These are phyloP conservation scores for Pseudoscleropodium purum DNA, from an alignment of 225 moss, liverwort and hornwort species.

Conservation along the genomic window DNA sequence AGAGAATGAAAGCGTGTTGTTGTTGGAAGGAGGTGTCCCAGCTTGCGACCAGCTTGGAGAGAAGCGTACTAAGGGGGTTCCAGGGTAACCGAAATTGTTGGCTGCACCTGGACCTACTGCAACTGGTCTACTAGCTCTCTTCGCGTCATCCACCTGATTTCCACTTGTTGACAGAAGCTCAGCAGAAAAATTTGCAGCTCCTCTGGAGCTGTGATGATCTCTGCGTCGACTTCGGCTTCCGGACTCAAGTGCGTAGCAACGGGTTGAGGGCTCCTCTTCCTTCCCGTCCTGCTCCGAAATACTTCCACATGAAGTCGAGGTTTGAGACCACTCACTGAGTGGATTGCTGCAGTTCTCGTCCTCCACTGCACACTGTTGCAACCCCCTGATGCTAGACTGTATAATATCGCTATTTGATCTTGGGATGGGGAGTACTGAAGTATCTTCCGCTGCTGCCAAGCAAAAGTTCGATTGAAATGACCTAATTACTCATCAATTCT, in stretches of 20 bases:
- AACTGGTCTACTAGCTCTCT: background rate
- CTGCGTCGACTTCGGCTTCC: background rate
- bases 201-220: slow-evolving; percentile 1
- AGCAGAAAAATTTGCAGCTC: background rate
- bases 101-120: slow-evolving; percentile 17
- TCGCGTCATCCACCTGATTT: background rate
- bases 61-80: slow-evolving; percentile 26
- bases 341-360: slow-evolving; percentile 5
- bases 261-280: background rate
- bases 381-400: background rate
- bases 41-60: slow-evolving; percentile 30
- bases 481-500: background rate
- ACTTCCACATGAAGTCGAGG: slow-evolving; percentile 23
- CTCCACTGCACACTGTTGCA: background rate
- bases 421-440: background rate
- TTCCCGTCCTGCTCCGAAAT: slow-evolving; percentile 19
- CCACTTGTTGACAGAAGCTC: slow-evolving; percentile 3
- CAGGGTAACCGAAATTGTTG: slow-evolving; percentile 18
- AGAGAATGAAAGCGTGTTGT: background rate
- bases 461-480: background rate
- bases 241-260: background rate
- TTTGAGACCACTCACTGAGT: slow-evolving; percentile 22
- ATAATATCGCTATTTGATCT: background rate
- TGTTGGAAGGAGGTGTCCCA: background rate
- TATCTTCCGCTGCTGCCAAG: background rate